phyloP scores from a whole-genome alignment of 495 filamentous ascomycete genomes.

The Aspergillus campestris region DNA sequence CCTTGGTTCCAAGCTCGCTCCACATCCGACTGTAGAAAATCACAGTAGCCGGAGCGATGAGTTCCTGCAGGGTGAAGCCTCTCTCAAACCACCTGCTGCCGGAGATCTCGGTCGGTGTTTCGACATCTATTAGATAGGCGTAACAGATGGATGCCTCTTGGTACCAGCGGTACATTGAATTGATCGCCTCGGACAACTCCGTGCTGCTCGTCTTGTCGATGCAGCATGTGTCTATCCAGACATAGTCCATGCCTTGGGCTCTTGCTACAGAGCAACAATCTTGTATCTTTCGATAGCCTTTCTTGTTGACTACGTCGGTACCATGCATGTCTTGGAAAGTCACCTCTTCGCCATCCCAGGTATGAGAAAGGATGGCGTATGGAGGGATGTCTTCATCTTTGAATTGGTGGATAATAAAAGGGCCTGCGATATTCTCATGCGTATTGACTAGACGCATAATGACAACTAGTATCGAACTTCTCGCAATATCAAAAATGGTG shows the following conservation, averaged over 20 bases:
- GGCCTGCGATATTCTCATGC: neutral
- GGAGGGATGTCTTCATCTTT: neutral
- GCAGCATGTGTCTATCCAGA: constrained; percentile 25
- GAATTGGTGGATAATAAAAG: neutral
- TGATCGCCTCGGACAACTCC: constrained; percentile 33
- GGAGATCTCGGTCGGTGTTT: neutral
- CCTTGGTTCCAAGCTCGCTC: constrained; percentile 15
- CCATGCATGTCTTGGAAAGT: too few relatives aligned
- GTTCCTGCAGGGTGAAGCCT: constrained; percentile 11
- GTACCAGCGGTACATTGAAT: constrained; percentile 41
- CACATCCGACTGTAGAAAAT: constrained; percentile 15
- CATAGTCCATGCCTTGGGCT: neutral
- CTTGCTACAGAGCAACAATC: neutral
- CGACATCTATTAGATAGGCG: constrained; percentile 24
- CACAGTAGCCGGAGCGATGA: constrained; percentile 9
- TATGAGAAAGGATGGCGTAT: neutral
- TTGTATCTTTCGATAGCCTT: neutral
- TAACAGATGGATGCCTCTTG: constrained; percentile 21
- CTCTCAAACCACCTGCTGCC: constrained; percentile 4
- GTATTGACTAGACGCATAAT: neutral
- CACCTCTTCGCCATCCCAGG: too few relatives aligned
- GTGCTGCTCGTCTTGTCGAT: constrained; percentile 35
- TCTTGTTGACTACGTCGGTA: neutral
- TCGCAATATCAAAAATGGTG: too few relatives aligned
- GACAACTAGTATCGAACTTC: too few relatives aligned